phyloP scores from a whole-genome alignment of 2,329 filamentous ascomycete genomes.

The Aureobasidium sp. region DNA sequence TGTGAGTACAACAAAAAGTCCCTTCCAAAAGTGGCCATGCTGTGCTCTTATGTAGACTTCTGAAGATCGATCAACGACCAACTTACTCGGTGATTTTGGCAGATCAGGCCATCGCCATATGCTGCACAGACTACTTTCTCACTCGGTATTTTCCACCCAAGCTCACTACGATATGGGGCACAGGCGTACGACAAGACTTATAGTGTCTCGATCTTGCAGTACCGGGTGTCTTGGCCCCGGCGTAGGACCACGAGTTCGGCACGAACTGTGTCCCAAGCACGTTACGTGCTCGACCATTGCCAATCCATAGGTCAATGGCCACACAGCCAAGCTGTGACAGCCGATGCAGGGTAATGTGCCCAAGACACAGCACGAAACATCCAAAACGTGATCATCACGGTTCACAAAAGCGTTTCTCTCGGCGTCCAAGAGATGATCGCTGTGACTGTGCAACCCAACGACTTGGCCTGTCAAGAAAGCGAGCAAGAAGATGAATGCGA shows the following conservation, averaged over 20 bases:
- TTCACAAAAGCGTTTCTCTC: neutral
- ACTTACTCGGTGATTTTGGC: neutral
- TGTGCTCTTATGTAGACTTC: neutral
- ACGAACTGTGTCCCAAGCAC: neutral
- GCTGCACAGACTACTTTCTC: neutral
- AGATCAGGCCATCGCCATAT: neutral
- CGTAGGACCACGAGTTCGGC: neutral
- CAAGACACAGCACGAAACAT: neutral
- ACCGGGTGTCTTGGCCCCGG: neutral
- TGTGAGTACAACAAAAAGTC: neutral
- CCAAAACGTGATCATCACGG: neutral
- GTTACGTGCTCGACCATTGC: neutral
- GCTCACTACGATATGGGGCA: neutral
- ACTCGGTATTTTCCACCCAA: neutral
- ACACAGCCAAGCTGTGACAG: neutral
- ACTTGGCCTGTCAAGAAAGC: neutral
- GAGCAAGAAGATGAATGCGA: neutral
- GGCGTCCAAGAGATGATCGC: neutral
- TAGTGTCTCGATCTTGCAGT: conserved; percentile 2
- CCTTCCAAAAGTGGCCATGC: neutral
- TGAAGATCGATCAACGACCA: neutral
- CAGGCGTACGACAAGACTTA: neutral
- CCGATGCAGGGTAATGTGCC: neutral
- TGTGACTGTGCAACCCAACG: conserved; percentile 5
- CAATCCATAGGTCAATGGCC: neutral